These are phyloP conservation scores for Starmerella powellii DNA, from an alignment of 805 yeast species.

Conservation along the genomic window DNA sequence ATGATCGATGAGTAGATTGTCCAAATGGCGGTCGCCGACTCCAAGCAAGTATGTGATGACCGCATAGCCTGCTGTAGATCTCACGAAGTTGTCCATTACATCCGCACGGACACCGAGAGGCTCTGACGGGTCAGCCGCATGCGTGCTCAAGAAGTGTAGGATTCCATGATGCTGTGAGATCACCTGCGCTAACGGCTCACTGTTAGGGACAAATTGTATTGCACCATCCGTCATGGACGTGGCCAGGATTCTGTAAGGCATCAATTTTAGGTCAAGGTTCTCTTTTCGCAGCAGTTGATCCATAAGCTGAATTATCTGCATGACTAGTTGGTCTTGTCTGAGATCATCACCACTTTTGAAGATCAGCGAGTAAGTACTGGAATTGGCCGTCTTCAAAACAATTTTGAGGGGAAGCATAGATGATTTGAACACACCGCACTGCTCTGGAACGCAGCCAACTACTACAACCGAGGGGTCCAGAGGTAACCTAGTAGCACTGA, in stretches of 20 bases:
- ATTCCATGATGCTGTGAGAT: constrained; percentile 65
- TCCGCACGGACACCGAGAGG: constrained; percentile 39
- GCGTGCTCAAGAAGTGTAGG: constrained; percentile 51
- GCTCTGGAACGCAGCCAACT: constrained; percentile 65
- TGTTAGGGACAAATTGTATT: constrained; percentile 83
- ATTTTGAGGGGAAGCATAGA: constrained; percentile 81
- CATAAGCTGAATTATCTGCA: constrained; percentile 84
- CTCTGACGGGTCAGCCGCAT: constrained; percentile 42
- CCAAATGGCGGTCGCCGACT: constrained; percentile 95
- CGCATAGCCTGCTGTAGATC: constrained; percentile 96
- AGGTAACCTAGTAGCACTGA: constrained; percentile 59
- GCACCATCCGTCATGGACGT: constrained; percentile 87
- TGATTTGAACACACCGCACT: constrained; percentile 79
- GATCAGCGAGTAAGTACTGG: constrained; percentile 60
- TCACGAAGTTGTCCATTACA: constrained; percentile 86
- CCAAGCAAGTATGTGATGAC: constrained; percentile 90
- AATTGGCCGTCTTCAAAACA: constrained; percentile 49
- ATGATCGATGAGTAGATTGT: constrained; percentile 67
- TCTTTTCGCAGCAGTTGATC: constrained; percentile 78
- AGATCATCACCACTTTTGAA: constrained; percentile 93
- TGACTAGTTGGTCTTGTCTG: constrained; percentile 93
- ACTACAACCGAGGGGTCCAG: constrained; percentile 68
- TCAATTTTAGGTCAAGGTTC: constrained; percentile 73
- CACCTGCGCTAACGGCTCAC: constrained; percentile 67
- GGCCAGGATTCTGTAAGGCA: constrained; percentile 83